A percentile compares a stretch with the other conserved stretches of the same genome.
phyloP scores from a whole-genome alignment of 208 protist genomes.

The Trypanosoma caninum region DNA sequence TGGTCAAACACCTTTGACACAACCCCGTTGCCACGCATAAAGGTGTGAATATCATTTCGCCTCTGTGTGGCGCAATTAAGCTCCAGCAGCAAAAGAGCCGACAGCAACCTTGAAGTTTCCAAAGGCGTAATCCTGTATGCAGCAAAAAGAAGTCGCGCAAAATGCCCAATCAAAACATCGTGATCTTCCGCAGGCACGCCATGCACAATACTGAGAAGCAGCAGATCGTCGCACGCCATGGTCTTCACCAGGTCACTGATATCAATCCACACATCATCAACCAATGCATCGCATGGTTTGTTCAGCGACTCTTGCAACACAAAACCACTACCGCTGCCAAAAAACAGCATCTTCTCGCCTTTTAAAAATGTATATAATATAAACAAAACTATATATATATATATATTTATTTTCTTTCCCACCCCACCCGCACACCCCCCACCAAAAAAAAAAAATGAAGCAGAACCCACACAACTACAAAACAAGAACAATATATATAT shows the following conservation, averaged over 20 bases:
- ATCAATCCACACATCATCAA: not conserved
- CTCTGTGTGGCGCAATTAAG: slow-evolving; percentile 35
- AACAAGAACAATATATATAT: slow-evolving; percentile 8
- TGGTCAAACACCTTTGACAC: slow-evolving; percentile 26
- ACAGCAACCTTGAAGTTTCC: slow-evolving; percentile 28
- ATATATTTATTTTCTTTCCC: not conserved
- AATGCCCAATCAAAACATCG: slow-evolving; percentile 26
- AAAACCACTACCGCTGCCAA: not conserved
- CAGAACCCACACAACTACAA: not conserved
- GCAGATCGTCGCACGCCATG: slow-evolving; percentile 26
- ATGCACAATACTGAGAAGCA: slow-evolving; percentile 30
- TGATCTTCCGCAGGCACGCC: slow-evolving; percentile 28
- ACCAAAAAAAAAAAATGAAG: not conserved
- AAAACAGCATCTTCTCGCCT: not conserved
- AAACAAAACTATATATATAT: not conserved
- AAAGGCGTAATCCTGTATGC: slow-evolving; percentile 24
- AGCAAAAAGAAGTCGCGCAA: slow-evolving; percentile 27
- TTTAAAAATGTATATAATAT: not conserved
- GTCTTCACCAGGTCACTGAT: slow-evolving; percentile 18
- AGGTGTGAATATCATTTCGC: slow-evolving; percentile 26
- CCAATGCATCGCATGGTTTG: not conserved
- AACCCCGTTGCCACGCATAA: slow-evolving; percentile 32
- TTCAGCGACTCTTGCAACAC: not conserved
- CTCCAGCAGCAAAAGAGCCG: slow-evolving; percentile 36
- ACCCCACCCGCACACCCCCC: not conserved